A percentile compares a stretch with the other conserved stretches of the same genome.
Evolutionary conservation across 1,139 yeast genomes (phyloP).

Genomic region (Blastobotrys buckinghamii): DNA sequence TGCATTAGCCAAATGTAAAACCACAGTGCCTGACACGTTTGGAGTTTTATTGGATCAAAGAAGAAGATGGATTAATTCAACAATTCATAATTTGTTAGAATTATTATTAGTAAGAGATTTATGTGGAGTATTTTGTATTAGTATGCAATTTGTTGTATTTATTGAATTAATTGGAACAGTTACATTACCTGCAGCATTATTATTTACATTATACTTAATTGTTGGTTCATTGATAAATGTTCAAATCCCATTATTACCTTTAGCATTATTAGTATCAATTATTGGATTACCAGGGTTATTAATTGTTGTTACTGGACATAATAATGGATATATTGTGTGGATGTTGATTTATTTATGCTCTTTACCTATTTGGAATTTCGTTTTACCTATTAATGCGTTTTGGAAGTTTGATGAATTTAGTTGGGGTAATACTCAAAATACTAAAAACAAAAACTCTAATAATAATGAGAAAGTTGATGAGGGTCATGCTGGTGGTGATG

Average conservation of each 20-base stretch:
- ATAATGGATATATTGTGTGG: conserved; percentile 65
- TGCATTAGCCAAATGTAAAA: conserved; percentile 93
- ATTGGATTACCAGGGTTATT: conserved; percentile 77
- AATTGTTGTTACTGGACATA: conserved; percentile 76
- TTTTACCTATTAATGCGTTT: conserved; percentile 74
- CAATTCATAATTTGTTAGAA: conserved; percentile 93
- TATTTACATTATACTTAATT: conserved; percentile 79
- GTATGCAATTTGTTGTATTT: conserved; percentile 91
- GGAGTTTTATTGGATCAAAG: conserved; percentile 84
- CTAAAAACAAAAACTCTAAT: no score
- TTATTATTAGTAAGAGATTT: conserved; percentile 80
- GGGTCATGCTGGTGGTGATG: no score
- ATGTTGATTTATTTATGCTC: conserved; percentile 72
- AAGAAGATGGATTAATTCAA: conserved; percentile 97
- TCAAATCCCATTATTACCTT: conserved; percentile 57
- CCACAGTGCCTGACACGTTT: conserved; percentile 82
- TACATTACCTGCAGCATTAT: conserved; percentile 87
- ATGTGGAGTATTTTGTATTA: conserved; percentile 95
- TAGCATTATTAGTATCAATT: conserved; percentile 71
- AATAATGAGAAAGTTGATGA: background rate
- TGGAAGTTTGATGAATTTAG: conserved; percentile 96
- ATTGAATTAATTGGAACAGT: conserved; percentile 88
- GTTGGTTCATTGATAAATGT: conserved; percentile 63
- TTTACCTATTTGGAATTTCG: conserved; percentile 87
- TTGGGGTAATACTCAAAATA: conserved; percentile 81